A percentile compares a stretch with the other conserved stretches of the same genome.
Conservation (phyloP, 2,329 filamentous ascomycete genomes). For the Fusarium sp. region DNA sequence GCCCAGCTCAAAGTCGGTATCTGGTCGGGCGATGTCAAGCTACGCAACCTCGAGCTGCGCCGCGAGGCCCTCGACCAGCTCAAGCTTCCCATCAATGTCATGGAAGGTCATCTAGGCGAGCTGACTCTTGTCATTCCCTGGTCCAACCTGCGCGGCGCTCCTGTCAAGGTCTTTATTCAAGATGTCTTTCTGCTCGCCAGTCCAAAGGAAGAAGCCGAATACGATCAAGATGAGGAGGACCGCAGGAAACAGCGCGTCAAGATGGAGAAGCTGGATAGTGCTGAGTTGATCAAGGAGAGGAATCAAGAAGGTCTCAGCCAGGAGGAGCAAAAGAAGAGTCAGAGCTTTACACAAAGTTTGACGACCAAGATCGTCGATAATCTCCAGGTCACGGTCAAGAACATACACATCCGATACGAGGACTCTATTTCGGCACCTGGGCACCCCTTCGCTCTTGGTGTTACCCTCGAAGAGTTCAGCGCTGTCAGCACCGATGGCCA, state of each 20-base stretch:
- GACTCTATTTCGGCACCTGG: conserved; percentile 95
- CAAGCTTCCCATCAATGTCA: conserved; percentile 94
- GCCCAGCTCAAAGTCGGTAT: conserved; percentile 98
- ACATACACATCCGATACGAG: conserved; percentile 98
- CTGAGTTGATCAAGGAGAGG: conserved; percentile 91
- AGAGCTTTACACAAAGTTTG: conserved; percentile 96
- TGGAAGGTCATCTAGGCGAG: conserved; percentile 92
- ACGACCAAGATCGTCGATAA: conserved; percentile 98
- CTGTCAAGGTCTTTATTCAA: conserved; percentile 93
- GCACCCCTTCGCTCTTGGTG: conserved; percentile 91
- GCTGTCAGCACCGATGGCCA: conserved; percentile 94
- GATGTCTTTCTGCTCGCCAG: conserved; percentile 96
- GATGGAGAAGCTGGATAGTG: conserved; percentile 98
- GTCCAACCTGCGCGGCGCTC: conserved; percentile 95
- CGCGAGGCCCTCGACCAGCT: conserved; percentile 97
- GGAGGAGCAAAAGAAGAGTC: conserved; percentile 96
- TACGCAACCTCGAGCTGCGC: conserved; percentile 90
- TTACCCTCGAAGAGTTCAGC: conserved; percentile 96
- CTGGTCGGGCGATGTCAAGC: conserved; percentile 97
- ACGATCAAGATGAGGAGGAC: conserved; percentile 92
- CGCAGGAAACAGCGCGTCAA: conserved; percentile 89
- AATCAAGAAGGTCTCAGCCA: conserved; percentile 92
- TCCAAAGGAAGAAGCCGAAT: conserved; percentile 93
- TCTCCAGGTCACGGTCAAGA: conserved; percentile 96
- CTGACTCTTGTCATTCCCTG: conserved; percentile 95